Base-by-base conservation (phyloP, 805 yeast genomes). In the Blastobotrys americana region DNA sequence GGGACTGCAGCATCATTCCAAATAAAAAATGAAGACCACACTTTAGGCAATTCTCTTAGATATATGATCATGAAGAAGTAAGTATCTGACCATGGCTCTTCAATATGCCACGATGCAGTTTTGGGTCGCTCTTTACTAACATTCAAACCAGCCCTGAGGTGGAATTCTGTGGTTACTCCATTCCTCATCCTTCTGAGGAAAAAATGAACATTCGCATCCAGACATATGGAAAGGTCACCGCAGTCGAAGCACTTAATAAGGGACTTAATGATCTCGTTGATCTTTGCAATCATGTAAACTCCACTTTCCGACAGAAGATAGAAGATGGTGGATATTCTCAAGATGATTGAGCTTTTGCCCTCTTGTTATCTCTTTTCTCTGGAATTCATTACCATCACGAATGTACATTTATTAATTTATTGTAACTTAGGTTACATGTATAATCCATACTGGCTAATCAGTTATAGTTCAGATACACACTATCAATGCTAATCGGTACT, bases 131-230 rank as follows among this genome's bases (percentile, higher is more conserved):
- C n/a, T n/a, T 36, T 25, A 20, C 19, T 41, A 19, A 36, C 42
- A 18, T 34, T 20, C 21, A 16, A 15, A 8, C 18, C 27, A 63
- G 68, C 60, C 96, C 97, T 33, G 95, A 88, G 53, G 98, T 93
- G 20, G 98, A 93, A 61, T 93, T 93, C 64, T 90, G 97, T 61
- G 98, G 98, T 45, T 93, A 93, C 68, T 87, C 97, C 37, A 93
- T 93, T 54, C 98, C 98, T 8, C 98, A 93, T 66, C 98, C 98
- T 16, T 85, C 96, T 28, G 98, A 93, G 67, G 73, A 86, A 49
- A 82, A 84, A 55, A 70, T 93, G 66, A 87, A 93, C 67, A 64
- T 93, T 46, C 79, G 98, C 68, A 87, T 93, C 51, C 98, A 93
- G 69, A 93, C 98, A 1, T 89, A 88, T 60, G 96, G 80, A 23